Evolutionary conservation across 148 eudicot species (phyloP), one percentile per base, ranked within the genome.

Genomic region (Oxyria digyna): DNA sequence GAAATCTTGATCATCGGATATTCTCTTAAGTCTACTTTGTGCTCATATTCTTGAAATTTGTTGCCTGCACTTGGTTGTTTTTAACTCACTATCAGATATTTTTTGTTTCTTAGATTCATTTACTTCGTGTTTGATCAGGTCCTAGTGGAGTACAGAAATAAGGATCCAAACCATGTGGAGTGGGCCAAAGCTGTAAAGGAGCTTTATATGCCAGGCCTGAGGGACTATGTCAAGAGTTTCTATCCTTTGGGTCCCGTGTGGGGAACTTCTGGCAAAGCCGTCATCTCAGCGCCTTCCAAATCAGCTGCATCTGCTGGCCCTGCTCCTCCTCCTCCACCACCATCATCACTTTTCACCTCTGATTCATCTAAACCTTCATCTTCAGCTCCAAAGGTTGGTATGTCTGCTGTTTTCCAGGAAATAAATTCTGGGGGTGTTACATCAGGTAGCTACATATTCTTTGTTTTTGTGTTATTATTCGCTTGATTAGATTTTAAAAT

Each of bases 121-220:
- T 59, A 8, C 31, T 29, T 26, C 35, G 15, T 59, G 38, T 29
- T 31, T 57, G 43, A 59, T 59, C 65, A 94, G 99, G 79, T 94
- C 76, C 96, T 94, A 77, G 91, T 91, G 41, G 93, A 84, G 83
- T 94, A 78, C 82, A 88, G 71, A 81, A 94, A 73, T 70, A 94
- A 94, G 84, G 97, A 94, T 67, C 79, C 91, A 50, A 82, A 81
- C 75, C 99, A 94, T 40, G 92, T 83, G 65, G 99, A 90, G 78
- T 94, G 97, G 99, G 99, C 89, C 49, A 94, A 88, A 81, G 91
- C 96, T 74, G 57, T 94, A 69, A 94, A 90, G 81, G 99, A 94
- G 77, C 87, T 94, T 21, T 94, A 86, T 71, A 40, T 87, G 41
- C 97, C 97, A 24, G 96, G 96, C 55, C 78, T 94, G 81, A 82